These are phyloP conservation scores for Serendipita sp. DNA, from an alignment of 1,284 basidiomycete genomes.

Conservation along the genomic window DNA sequence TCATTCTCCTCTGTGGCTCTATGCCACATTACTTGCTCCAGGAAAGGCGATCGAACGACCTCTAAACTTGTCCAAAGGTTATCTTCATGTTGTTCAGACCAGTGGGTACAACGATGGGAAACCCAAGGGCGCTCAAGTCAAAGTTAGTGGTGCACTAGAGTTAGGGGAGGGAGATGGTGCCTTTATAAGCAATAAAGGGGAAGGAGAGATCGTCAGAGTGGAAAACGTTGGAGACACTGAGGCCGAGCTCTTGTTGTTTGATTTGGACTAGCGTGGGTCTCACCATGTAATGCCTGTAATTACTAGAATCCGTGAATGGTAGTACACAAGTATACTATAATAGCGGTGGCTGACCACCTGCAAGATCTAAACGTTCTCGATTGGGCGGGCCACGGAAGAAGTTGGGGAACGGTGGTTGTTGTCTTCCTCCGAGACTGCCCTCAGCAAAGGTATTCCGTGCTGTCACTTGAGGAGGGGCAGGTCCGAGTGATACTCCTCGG, in stretches of 20 bases:
- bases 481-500: not conserved
- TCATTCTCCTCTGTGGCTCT: slow-evolving; percentile 43
- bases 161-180: slow-evolving; percentile 49
- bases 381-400: not conserved
- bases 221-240: slow-evolving; percentile 45
- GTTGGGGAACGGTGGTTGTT: not conserved
- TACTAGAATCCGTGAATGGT: not conserved
- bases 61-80: slow-evolving; percentile 32
- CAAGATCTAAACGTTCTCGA: slow-evolving; percentile 2
- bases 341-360: slow-evolving; percentile 1
- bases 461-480: not conserved
- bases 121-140: slow-evolving; percentile 36
- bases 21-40: slow-evolving; percentile 50
- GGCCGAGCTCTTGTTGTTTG: slow-evolving; percentile 62
- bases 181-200: slow-evolving; percentile 36
- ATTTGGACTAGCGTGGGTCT: slow-evolving; percentile 36
- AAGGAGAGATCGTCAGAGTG: slow-evolving; percentile 28
- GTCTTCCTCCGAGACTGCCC: not conserved
- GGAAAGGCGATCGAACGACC: slow-evolving; percentile 37
- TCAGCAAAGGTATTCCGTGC: not conserved
- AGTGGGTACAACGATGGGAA: slow-evolving; percentile 54
- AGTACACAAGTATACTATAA: not conserved
- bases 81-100: slow-evolving; percentile 60
- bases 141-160: slow-evolving; percentile 28
- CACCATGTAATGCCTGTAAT: not conserved